Evolutionary conservation across 164 flowering plant genomes (phyloP), one percentile per base, ranked within the genome.

Genomic region (Amborella trichopoda): DNA sequence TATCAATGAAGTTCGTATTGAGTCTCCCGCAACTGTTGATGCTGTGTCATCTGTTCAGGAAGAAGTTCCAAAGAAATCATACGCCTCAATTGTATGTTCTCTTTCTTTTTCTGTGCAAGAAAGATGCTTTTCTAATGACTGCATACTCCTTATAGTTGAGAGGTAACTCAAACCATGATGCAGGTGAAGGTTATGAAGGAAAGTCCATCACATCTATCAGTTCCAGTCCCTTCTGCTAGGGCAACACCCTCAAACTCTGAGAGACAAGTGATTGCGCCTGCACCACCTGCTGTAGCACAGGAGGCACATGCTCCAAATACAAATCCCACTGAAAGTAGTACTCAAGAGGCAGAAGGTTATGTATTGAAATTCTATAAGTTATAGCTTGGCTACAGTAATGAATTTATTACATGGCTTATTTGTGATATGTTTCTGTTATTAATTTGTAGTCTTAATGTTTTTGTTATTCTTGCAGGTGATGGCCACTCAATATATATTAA

Each of bases 401-500:
- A 44, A 22, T 60, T 54, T 37, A 51, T 6, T 3, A 52, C 59
- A 55, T 47, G 66, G 23, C 41, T 59, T 68, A 46, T 64, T 55
- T 52, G 59, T 55, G 44, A 51, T 56, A 40, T 46, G 28, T 50
- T 44, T 13, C 67, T 69, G 67, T 65, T 43, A 10, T 24, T 14
- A n/a, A 22, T 11, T 10, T 23, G 16, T 44, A 2, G 2, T 12
- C 8, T 10, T 5, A 45, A 21, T 17, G 19, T 14, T 25, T 20
- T n/a, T 46, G 42, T 28, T n/a, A 4, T 28, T 17, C 49, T 48
- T 16, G 38, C 67, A 81, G 91, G 52, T 51, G 83, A 79, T 49
- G 80, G 88, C 17, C 52, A 79, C 59, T 88, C 94, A 26, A 72
- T 83, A 21, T 76, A 88, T 56, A 55, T 88, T 42, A 64, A 75